A percentile compares a stretch with the other conserved stretches of the same genome.
Conservation (phyloP, 805 yeast species). For the Starmera quercuum region DNA sequence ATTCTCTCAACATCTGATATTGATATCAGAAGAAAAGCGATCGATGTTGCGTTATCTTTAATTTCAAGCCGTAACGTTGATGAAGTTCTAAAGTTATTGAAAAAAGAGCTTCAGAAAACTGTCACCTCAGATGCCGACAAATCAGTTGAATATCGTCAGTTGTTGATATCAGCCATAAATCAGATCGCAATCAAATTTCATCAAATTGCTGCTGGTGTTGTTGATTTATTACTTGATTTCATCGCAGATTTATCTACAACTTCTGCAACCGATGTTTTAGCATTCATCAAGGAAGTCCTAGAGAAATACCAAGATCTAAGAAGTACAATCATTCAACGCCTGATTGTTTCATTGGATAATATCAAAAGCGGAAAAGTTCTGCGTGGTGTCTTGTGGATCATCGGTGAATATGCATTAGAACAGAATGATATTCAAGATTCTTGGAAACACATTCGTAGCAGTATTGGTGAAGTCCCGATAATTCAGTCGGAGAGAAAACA, state of each 20-base stretch:
- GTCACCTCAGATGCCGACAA: slow-evolving; percentile 67
- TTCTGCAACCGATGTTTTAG: slow-evolving; percentile 83
- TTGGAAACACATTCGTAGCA: slow-evolving; percentile 79
- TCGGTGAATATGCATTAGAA: slow-evolving; percentile 83
- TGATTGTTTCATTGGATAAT: slow-evolving; percentile 52
- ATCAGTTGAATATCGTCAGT: slow-evolving; percentile 78
- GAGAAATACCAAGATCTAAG: slow-evolving; percentile 85
- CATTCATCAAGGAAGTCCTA: slow-evolving; percentile 91
- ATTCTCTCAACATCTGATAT: slow-evolving; percentile 83
- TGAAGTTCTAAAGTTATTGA: slow-evolving; percentile 84
- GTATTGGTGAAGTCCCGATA: slow-evolving; percentile 89
- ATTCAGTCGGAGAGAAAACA: slow-evolving; percentile 59
- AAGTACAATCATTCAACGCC: slow-evolving; percentile 50
- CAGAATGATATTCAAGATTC: slow-evolving; percentile 68
- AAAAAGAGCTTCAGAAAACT: slow-evolving; percentile 80
- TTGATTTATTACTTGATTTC: slow-evolving; percentile 79
- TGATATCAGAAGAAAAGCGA: slow-evolving; percentile 84
- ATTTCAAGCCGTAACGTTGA: slow-evolving; percentile 86
- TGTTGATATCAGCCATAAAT: slow-evolving; percentile 82
- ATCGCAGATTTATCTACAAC: slow-evolving; percentile 76
- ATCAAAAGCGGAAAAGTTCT: slow-evolving; percentile 85
- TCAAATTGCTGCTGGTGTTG: slow-evolving; percentile 88
- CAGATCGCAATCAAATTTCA: slow-evolving; percentile 80
- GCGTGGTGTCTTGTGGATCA: slow-evolving; percentile 91
- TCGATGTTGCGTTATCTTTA: slow-evolving; percentile 74